These are phyloP conservation scores for Hypoxylon fragiforme DNA, from an alignment of 495 filamentous ascomycete species.

Conservation along the genomic window DNA sequence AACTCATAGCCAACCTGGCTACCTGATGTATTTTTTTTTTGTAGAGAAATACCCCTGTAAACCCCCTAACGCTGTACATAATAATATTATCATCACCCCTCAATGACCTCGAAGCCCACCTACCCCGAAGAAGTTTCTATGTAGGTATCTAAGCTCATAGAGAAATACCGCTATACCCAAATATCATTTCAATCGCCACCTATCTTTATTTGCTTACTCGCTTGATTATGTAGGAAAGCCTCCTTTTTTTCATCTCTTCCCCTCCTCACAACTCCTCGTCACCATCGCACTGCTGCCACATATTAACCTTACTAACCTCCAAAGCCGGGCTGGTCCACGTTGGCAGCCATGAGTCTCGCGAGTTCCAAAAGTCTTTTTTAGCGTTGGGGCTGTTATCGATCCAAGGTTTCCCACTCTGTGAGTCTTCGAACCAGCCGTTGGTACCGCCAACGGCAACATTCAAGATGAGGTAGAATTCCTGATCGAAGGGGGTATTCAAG, in stretches of 20 bases:
- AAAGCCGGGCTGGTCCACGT: constrained; percentile 75
- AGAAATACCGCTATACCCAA: too few relatives aligned
- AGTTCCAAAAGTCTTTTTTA: constrained; percentile 73
- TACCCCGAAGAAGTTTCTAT: too few relatives aligned
- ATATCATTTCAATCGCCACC: too few relatives aligned
- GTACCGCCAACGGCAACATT: constrained; percentile 82
- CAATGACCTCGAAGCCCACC: neutral
- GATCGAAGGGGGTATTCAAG: constrained; percentile 74
- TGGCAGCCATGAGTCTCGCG: constrained; percentile 66
- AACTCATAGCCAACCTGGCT: too few relatives aligned
- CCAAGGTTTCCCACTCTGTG: constrained; percentile 74
- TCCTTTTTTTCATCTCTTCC: too few relatives aligned
- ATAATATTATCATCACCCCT: neutral
- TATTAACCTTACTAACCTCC: constrained; percentile 72
- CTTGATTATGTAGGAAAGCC: too few relatives aligned
- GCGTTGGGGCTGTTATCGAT: constrained; percentile 67
- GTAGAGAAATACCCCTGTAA: too few relatives aligned
- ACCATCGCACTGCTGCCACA: constrained; percentile 75
- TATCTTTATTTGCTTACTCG: too few relatives aligned
- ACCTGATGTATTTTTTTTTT: too few relatives aligned
- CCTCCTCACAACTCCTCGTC: constrained; percentile 47
- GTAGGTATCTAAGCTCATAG: too few relatives aligned
- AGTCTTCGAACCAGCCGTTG: constrained; percentile 84
- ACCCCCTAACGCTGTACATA: too few relatives aligned
- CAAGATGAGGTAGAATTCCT: constrained; percentile 78